Base-by-base conservation (phyloP, 352 stramenopile species). In the Blastocystis sp. region DNA sequence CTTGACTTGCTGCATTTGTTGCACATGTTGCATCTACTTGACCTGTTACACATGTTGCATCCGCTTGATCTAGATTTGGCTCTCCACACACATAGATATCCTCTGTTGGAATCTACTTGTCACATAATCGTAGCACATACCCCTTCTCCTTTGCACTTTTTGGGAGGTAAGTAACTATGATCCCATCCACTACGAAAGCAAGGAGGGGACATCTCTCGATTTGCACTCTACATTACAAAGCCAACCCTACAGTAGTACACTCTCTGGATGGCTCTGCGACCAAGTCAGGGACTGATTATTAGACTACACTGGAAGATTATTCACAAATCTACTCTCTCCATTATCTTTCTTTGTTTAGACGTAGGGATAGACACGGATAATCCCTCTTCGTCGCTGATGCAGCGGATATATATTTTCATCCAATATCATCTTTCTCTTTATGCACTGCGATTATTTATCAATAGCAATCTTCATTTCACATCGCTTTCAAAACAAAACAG, bases 131-230 rank as follows among this genome's bases (percentile, higher is more conserved):
- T n/a, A n/a, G 13, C 24, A 82, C 34, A 82, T 79, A 18, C 9
- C n/a, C 63, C n/a, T 2, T 79, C 47, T 45, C 76, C 78, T 78
- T 89, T 76, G 26, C 47, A 76, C 50, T 89, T 89, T 30, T 79
- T 78, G 4, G 78, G 78, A 62, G 78, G 78, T 3, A 79, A 30
- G 47, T 89, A 89, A 18, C 47, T 75, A 30, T 78, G 78, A 76
- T 89, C 78, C 78, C 78, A 89, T 45, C 78, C 78, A 78, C 78
- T 89, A 11, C 78, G 63, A 59, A 89, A 89, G 20, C 55, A 59
- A 5, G 45, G 78, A 26, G 55, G 55, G 9, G 73, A 66, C 50
- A 65, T 68, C 20, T 85, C 73, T 18, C 73, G 45, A 43, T 59
- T 30, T 24, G 24, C 26, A 18, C 53, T 66, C 73, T 85, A 85